Base-by-base conservation (phyloP, 352 stramenopile species). In the Globisporangium barbulae region DNA sequence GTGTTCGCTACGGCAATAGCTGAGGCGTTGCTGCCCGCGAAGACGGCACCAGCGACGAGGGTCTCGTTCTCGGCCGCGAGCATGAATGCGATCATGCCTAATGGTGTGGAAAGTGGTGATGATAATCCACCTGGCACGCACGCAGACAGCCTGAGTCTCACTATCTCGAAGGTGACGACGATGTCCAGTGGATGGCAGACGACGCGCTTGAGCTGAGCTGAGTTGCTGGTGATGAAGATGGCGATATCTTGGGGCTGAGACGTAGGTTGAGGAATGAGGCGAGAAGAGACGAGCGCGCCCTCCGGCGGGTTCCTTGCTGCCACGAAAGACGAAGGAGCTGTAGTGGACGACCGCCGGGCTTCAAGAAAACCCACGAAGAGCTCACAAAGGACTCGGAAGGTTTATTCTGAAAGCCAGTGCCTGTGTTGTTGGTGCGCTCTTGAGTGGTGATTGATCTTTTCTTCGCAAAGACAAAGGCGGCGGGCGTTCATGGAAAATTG, bases 31-130 rank as follows among this genome's bases (percentile, higher is more conserved):
- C 25, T 25, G 6, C 28, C 7, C 12, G 49, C 28, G 3, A 25
- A 35, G 25, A 9, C 48, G 48, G 25, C 17, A 2, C 49, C 28
- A 5, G n/a, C 17, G 10, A 15, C 15, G 15, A 55, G 49, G 0
- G 28, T 41, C 28, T 55, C 28, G 15, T 55, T 55, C 49, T 55
- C 49, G 10, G 28, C 49, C 6, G 15, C 49, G 17, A 55, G 49
- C 25, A 55, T 55, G 49, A 55, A 55, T 28, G 49, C 49, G 28
- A 55, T 55, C 49, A 55, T 55, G 35, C 12, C 8, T 37, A 3
- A 7, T 7, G 31, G 22, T 8, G 10, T 55, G 49, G 25, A 12
- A 55, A 12, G 5, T 55, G 49, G 15, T 55, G 49, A 22, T 22
- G n/a, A 12, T 37, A 15, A 35, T 55, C 10, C 28, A 39, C 28